Evolutionary conservation across 2,329 filamentous ascomycete genomes (phyloP).

Genomic region (Colletotrichum siamense): DNA sequence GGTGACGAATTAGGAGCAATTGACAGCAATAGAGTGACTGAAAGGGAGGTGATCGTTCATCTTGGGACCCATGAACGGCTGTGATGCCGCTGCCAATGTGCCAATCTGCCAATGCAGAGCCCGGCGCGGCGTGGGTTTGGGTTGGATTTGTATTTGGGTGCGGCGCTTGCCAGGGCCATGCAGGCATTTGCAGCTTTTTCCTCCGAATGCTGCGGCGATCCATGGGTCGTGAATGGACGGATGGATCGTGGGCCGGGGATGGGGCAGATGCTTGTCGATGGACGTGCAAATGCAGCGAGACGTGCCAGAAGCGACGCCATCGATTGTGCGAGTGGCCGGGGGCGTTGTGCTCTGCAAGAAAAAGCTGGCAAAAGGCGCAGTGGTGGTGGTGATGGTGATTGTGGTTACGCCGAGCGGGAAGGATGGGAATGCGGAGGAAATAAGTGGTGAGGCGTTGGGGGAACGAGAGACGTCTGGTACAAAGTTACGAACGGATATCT

Average conservation of each 20-base stretch:
- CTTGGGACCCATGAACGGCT: background rate
- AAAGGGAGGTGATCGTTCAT: conserved; percentile 13
- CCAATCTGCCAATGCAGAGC: background rate
- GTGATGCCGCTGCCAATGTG: conserved; percentile 11
- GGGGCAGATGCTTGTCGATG: background rate
- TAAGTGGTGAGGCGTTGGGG: background rate
- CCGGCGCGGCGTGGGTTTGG: background rate
- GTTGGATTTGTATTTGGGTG: background rate
- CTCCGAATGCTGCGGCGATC: background rate
- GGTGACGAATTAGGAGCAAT: conserved; percentile 13
- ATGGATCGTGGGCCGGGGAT: background rate
- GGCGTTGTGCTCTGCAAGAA: background rate
- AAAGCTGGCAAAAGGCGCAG: background rate
- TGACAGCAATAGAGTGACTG: conserved; percentile 1
- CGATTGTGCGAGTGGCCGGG: background rate
- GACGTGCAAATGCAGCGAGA: background rate
- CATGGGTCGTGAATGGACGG: background rate
- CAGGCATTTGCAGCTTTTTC: background rate
- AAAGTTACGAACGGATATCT: background rate
- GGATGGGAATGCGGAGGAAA: background rate
- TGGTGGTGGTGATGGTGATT: background rate
- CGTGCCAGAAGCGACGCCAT: background rate
- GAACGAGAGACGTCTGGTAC: background rate
- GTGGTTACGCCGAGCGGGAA: background rate
- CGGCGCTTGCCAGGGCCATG: conserved; percentile 6